Base-by-base conservation (phyloP, 345 rosid genomes). In the Lagerstroemia speciosa region DNA sequence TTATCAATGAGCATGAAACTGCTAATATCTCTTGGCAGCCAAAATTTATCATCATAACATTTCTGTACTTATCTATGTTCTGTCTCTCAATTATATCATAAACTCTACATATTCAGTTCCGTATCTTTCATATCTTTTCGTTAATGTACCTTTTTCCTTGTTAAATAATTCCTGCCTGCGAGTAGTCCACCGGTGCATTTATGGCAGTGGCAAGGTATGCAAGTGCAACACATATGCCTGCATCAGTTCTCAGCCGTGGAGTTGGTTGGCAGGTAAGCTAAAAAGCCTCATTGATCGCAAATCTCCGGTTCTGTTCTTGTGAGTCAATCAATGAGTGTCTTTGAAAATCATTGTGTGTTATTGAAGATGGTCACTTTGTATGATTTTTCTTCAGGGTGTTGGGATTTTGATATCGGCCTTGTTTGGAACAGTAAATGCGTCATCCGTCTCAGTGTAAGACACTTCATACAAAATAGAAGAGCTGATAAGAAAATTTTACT, bases 191-290 rank as follows among this genome's bases (percentile, higher is more conserved):
- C 24, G 97, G 98, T 37, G 90, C 92, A 73, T 92, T 95, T 72
- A 87, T 88, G 71, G 84, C 83, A 11, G 96, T 92, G 65, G 83
- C 98, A 69, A 87, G 99, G 77, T 95, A 76, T 78, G 92, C 97
- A 36, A 88, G 99, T 73, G 99, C 98, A 29, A 95, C 99, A 65
- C 96, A 80, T 68, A 65, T 88, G 65, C 99, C 99, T 55, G 91
- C 96, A 63, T 88, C 99, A 71, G 84, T 95, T 79, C 83, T 95
- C 74, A 92, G 99, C 79, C 99, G 99, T 16, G 98, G 99, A 66
- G 79, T 89, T 75, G 99, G 98, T 77, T 95, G 99, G 99, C 99
- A 95, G 98, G 99, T 95, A 80, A 81, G 41, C 60, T 31, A 6
- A 20, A 48, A 68, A 57, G 62, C 75, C 48, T 69, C 46, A 69